These are phyloP conservation scores for Aspergillus proliferans DNA, from an alignment of 2,329 filamentous ascomycete genomes.

Conservation along the genomic window DNA sequence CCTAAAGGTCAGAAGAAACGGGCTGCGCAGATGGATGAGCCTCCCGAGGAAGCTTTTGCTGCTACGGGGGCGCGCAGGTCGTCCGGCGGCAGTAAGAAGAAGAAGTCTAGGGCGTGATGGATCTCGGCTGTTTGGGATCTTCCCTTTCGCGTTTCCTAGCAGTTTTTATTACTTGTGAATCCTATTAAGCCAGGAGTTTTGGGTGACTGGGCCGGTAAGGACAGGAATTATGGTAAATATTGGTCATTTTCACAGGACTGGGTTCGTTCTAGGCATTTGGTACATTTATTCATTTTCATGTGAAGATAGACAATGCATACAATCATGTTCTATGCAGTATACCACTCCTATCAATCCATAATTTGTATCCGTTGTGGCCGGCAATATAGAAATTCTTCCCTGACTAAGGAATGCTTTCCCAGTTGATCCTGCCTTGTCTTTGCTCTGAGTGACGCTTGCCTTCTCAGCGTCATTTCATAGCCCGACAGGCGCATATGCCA, in stretches of 20 bases:
- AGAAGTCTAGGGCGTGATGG: slow-evolving; percentile 22
- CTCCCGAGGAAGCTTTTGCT: slow-evolving; percentile 58
- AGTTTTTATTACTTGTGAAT: slow-evolving; percentile 7
- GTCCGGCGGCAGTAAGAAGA: slow-evolving; percentile 26
- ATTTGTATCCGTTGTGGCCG: neutral
- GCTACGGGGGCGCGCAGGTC: slow-evolving; percentile 35
- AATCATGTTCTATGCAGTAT: neutral
- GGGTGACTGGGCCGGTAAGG: neutral
- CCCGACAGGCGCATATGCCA: no score
- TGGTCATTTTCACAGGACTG: neutral
- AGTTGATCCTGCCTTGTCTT: neutral
- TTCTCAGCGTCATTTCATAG: neutral
- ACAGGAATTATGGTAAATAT: neutral
- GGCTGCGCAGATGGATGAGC: slow-evolving; percentile 44
- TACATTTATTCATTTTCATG: neutral
- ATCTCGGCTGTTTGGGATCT: neutral
- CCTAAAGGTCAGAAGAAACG: slow-evolving; percentile 38
- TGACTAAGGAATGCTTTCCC: neutral
- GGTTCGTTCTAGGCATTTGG: neutral
- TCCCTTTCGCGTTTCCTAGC: neutral
- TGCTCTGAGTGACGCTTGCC: neutral
- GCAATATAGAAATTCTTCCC: neutral
- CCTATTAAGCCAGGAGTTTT: slow-evolving; percentile 5
- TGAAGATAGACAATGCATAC: no score
- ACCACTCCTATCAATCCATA: neutral